Evolutionary conservation across 306 rosid species (phyloP).

Genomic region (Acacia crassicarpa): DNA sequence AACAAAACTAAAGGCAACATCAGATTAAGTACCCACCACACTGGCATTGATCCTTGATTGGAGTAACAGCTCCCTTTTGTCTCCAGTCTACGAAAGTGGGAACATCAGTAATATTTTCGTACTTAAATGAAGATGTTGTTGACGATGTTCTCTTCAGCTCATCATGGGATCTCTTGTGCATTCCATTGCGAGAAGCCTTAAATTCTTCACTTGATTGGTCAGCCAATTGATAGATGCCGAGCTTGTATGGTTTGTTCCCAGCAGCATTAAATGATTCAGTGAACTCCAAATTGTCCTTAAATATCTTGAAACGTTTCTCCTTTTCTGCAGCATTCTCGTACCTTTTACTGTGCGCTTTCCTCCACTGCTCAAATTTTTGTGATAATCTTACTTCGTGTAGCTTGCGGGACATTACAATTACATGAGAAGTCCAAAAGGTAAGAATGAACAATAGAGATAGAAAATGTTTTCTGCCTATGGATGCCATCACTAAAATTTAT

Average conservation of each 20-base stretch:
- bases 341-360: conserved; percentile 9
- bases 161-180: background rate
- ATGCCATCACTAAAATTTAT: background rate
- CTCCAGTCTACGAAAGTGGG: conserved; percentile 35
- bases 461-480: background rate
- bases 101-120: conserved; percentile 9
- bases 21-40: conserved; percentile 26
- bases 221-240: conserved; percentile 27
- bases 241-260: conserved; percentile 32
- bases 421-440: conserved; percentile 24
- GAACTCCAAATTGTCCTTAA: conserved; percentile 33
- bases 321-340: conserved; percentile 33
- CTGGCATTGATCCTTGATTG: conserved; percentile 28
- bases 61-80: conserved; percentile 31
- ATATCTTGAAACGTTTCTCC: conserved; percentile 30
- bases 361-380: conserved; percentile 38
- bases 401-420: conserved; percentile 25
- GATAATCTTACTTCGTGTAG: background rate
- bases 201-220: conserved; percentile 39
- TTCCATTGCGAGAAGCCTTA: background rate
- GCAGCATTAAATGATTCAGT: conserved; percentile 33
- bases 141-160: background rate
- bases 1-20: background rate
- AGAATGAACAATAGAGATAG: conserved; percentile 1
- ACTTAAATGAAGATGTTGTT: background rate